A percentile compares a stretch with the other conserved stretches of the same genome.
Conservation (phyloP, 179 eudicot genomes). For the Corrigiola litoralis region DNA sequence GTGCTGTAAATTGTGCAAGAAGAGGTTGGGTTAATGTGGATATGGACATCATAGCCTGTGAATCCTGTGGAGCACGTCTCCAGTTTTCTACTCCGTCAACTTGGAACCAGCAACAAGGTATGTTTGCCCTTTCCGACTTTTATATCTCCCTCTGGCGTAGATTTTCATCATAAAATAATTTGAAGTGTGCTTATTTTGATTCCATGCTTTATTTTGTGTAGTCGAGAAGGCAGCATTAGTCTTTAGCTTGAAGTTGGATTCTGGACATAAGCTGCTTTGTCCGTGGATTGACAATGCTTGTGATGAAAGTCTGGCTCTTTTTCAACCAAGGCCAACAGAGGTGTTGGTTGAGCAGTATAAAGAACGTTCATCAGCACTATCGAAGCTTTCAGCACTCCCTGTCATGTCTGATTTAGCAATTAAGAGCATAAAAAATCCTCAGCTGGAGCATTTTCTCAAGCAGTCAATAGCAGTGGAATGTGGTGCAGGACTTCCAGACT, state of each 20-base stretch:
- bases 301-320: slow-evolving; percentile 69
- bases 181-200: background rate
- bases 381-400: slow-evolving; percentile 77
- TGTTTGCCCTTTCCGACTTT: slow-evolving; percentile 17
- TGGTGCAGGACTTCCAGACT: slow-evolving; percentile 32
- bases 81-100: slow-evolving; percentile 80
- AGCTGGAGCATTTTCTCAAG: slow-evolving; percentile 56
- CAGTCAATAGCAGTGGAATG: slow-evolving; percentile 41
- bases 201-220: slow-evolving; percentile 23
- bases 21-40: slow-evolving; percentile 97
- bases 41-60: slow-evolving; percentile 80
- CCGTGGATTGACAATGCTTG: slow-evolving; percentile 92
- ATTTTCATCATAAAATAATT: background rate
- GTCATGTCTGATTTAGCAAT: slow-evolving; percentile 46
- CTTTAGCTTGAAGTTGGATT: slow-evolving; percentile 85
- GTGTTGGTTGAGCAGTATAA: slow-evolving; percentile 62
- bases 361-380: slow-evolving; percentile 51
- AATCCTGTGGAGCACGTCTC: slow-evolving; percentile 75
- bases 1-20: slow-evolving; percentile 82
- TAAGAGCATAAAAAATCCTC: slow-evolving; percentile 49
- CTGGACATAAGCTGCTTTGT: slow-evolving; percentile 79
- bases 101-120: slow-evolving; percentile 83
- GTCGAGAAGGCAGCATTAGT: slow-evolving; percentile 94
- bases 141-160: background rate
- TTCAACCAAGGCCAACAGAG: slow-evolving; percentile 58